A percentile compares a stretch with the other conserved stretches of the same genome.
phyloP scores from a whole-genome alignment of 176 grass and related monocot species.

The Oropetium thomaeum region DNA sequence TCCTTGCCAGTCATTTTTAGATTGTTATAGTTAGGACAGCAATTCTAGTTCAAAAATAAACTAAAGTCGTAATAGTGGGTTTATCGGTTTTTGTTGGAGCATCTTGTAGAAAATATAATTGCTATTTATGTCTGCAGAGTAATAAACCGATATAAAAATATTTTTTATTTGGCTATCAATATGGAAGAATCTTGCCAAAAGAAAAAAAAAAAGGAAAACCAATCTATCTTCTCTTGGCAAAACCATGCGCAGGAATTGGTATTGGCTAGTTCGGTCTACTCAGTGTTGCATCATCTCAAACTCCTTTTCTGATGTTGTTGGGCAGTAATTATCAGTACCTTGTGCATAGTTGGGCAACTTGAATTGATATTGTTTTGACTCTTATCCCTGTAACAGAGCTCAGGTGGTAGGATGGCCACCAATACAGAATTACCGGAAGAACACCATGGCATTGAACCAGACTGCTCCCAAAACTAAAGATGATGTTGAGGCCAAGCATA shows the following conservation, averaged over 20 bases:
- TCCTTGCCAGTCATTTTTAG: too few species aligned
- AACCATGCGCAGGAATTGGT: too few species aligned
- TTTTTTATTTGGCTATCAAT: too few species aligned
- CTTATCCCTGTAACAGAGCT: constrained; percentile 42
- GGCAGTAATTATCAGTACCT: background rate
- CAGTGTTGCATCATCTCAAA: background rate
- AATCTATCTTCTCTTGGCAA: too few species aligned
- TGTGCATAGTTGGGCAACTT: background rate
- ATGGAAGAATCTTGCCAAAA: too few species aligned
- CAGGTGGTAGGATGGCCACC: constrained; percentile 93
- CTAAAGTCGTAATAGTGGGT: background rate
- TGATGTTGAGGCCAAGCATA: constrained; percentile 42
- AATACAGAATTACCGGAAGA: constrained; percentile 74
- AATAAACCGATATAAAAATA: too few species aligned
- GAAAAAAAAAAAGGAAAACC: too few species aligned
- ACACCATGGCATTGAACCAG: constrained; percentile 67
- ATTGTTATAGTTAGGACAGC: too few species aligned
- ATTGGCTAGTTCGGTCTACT: constrained; percentile 1
- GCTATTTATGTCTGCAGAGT: background rate
- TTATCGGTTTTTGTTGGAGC: background rate
- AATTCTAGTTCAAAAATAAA: too few species aligned
- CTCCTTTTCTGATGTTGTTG: background rate
- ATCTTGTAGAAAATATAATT: background rate
- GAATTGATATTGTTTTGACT: constrained; percentile 18
- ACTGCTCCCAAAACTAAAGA: constrained; percentile 48